A percentile compares a stretch with the other conserved stretches of the same genome.
phyloP scores from a whole-genome alignment of 345 rosid genomes.

The Turritis glabra region DNA sequence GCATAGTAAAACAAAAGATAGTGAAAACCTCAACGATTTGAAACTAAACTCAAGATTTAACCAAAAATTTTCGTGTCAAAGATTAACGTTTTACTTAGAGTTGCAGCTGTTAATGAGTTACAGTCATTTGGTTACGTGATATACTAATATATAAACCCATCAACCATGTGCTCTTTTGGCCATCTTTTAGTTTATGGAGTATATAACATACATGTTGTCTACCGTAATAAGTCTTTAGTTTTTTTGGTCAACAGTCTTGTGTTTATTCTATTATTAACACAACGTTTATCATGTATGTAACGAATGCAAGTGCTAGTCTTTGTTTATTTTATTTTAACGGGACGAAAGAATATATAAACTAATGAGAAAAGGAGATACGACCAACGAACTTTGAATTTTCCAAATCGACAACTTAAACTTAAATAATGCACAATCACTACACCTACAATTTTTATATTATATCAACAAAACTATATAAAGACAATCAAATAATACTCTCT shows the following conservation, averaged over 20 bases:
- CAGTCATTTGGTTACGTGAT: not conserved
- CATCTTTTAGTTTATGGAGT: not conserved
- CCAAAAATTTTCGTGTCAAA: not conserved
- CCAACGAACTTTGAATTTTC: not conserved
- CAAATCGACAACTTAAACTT: not conserved
- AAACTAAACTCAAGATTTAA: not conserved
- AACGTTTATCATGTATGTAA: not conserved
- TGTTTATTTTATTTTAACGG: not conserved
- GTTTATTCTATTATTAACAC: not conserved
- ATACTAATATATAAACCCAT: too few relatives aligned
- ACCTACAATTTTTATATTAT: too few relatives aligned
- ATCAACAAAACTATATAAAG: not conserved
- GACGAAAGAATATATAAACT: too few relatives aligned
- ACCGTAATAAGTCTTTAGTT: not conserved
- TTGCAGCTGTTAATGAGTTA: not conserved
- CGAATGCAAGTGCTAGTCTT: not conserved
- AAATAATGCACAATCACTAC: not conserved
- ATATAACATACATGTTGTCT: not conserved
- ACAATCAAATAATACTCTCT: not conserved
- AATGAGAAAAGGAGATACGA: too few relatives aligned
- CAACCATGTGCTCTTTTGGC: not conserved
- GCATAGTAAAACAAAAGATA: too few relatives aligned
- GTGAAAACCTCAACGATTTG: not conserved
- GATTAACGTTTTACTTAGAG: not conserved
- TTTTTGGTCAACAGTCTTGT: not conserved